phyloP scores from a whole-genome alignment of 371 early-diverging fungal genomes.

The Apophysomyces sp. region DNA sequence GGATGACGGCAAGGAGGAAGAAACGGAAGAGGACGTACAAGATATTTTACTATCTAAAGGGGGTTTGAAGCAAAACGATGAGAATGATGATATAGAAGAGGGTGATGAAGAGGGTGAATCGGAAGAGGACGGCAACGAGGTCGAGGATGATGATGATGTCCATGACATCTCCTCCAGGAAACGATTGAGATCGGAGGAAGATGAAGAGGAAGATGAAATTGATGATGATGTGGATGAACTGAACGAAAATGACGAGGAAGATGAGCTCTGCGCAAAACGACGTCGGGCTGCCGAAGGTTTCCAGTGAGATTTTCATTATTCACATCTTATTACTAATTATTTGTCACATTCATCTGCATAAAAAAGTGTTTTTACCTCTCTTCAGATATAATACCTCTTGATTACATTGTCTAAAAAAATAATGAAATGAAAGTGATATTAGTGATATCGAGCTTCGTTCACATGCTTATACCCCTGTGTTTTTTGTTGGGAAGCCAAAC shows the following conservation, averaged over 20 bases:
- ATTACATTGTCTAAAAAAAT: no score
- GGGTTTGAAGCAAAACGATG: not conserved
- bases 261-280: not conserved
- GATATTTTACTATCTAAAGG: not conserved
- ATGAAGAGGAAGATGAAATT: not conserved
- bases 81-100: not conserved
- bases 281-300: not conserved
- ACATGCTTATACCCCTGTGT: no score
- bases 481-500: no score
- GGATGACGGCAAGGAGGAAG: not conserved
- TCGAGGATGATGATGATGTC: not conserved
- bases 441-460: no score
- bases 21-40: conserved; percentile 7
- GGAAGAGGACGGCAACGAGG: not conserved
- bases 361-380: not conserved
- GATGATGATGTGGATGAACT: not conserved
- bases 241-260: not conserved
- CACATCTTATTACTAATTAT: not conserved
- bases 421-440: no score
- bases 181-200: not conserved
- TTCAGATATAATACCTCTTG: no score
- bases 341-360: not conserved
- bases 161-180: not conserved
- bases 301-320: not conserved
- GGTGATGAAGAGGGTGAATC: not conserved